Evolutionary conservation across 106 monocot genomes (phyloP).

Genomic region (Dioscorea zingiberensis): DNA sequence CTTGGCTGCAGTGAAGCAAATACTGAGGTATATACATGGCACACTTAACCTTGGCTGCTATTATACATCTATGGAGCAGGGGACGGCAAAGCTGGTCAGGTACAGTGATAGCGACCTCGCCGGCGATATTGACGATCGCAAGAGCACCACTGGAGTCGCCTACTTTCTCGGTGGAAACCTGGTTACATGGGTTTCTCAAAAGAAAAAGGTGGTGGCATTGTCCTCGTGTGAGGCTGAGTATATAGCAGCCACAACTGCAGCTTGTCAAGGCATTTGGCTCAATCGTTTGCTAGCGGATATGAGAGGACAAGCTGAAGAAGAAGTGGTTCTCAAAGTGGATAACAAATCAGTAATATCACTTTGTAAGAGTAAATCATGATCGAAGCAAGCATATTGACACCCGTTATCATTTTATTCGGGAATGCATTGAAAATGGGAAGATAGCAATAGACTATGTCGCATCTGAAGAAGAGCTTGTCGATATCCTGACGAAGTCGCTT

Average conservation of each 20-base stretch:
- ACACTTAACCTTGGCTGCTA: too few relatives aligned
- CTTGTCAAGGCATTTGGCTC: not conserved
- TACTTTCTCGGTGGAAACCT: not conserved
- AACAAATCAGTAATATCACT: not conserved
- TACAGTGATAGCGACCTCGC: too few relatives aligned
- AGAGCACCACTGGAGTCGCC: conserved; percentile 3
- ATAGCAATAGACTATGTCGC: too few relatives aligned
- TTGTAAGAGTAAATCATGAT: too few relatives aligned
- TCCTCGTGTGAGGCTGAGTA: conserved; percentile 2
- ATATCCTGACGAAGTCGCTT: too few relatives aligned
- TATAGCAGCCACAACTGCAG: not conserved
- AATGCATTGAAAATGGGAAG: too few relatives aligned
- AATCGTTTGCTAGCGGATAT: not conserved
- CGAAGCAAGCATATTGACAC: not conserved
- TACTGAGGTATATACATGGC: too few relatives aligned
- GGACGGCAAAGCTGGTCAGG: too few relatives aligned
- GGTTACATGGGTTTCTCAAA: conserved; percentile 1
- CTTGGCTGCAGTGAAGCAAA: too few relatives aligned
- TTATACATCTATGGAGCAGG: too few relatives aligned
- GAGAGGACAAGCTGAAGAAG: not conserved
- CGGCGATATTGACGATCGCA: too few relatives aligned
- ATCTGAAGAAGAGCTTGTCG: too few relatives aligned
- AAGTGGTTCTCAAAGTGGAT: not conserved
- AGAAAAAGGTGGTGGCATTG: conserved; percentile 3
- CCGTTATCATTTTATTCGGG: not conserved